Evolutionary conservation across 2,329 filamentous ascomycete genomes (phyloP), one percentile per base, ranked within the genome.

Genomic region (Emmonsiellopsis sp.): DNA sequence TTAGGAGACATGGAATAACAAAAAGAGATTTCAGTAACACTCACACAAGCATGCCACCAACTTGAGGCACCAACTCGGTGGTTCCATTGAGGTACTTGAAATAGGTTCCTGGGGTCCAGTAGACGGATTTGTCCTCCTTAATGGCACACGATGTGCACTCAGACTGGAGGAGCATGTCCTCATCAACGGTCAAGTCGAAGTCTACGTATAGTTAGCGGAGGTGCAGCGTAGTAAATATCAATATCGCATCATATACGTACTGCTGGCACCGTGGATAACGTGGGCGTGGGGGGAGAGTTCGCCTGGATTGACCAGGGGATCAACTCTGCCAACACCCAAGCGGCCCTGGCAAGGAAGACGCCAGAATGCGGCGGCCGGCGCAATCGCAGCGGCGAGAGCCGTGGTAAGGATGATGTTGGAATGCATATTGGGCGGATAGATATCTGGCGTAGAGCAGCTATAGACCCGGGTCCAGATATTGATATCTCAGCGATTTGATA

Each of bases 1-100:
- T 50, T 48, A 56, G 51, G 56, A 58, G 20, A 30, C 13, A 26
- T 30, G 30, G 10, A n/a, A 31, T 13, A 32, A 34, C 20, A 16
- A 53, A 11, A 11, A 4, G 32, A 42, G 5, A 42, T 42, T 50
- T 51, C 31, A 30, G 10, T 41, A 54, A 26, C 50, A 42, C 86
- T 77, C 79, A 92, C 83, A 85, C 86, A 65, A 94, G 82, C 81
- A 94, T 89, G 58, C 90, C 89, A 57, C 89, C 89, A 50, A 86
- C 80, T 67, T 93, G 84, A 1, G 79, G 70, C 45, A 95, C 87
- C 54, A 87, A 69, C 62, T 87, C 80, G 50, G 82, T 82, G 53
- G 82, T 75, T 54, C 85, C 81, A 60, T 87, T 85, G 10, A 71
- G 64, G 63, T 90, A 80, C 65, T 84, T 70, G 69, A 95, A 95